Base-by-base conservation (phyloP, 1,139 yeast genomes). In the Arxiozyma slooffiae region DNA sequence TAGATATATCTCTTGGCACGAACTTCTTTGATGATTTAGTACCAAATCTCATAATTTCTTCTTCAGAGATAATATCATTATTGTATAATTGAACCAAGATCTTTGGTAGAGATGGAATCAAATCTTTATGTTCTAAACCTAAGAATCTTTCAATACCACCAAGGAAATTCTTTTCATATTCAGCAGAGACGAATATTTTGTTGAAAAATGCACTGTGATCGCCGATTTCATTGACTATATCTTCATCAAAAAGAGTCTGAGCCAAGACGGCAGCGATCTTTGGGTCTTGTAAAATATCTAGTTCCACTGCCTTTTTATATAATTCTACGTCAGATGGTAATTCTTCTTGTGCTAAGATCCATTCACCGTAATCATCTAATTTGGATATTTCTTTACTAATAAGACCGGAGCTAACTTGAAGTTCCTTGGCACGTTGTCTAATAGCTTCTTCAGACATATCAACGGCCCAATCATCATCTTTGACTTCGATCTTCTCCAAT, bases 401-500 rank as follows among this genome's bases (percentile, higher is more conserved):
- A 48, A 69, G 69, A 50, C 69, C 71, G 46, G 72, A 68, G 39
- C 69, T 73, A 16, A 63, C 83, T 70, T 89, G 95, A 57, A 90
- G 76, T 66, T 85, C 95, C 63, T 81, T 76, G 51, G 96, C 96
- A 72, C 99, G 86, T 43, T 87, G 89, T 65, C 86, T 85, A 60
- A 94, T 88, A 50, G 98, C 98, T 70, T 89, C 98, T 67, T 86
- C 95, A 49, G 96, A 86, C 81, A 92, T 86, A 68, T 92, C 99
- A 49, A 90, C 97, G 21, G 97, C 89, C 98, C 98, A 92, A 58
- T 88, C 96, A 61, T 87, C 97, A 65, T 89, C 96, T 58, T 80
- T 82, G 52, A 85, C 80, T 52, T 79, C 78, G 55, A 76, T 75
- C 37, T 72, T 67, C 40, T 70, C 71, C 57, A 86, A 74, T 48